Conservation (phyloP, 2,329 filamentous ascomycete species). For the Sclerotinia subarctica region DNA sequence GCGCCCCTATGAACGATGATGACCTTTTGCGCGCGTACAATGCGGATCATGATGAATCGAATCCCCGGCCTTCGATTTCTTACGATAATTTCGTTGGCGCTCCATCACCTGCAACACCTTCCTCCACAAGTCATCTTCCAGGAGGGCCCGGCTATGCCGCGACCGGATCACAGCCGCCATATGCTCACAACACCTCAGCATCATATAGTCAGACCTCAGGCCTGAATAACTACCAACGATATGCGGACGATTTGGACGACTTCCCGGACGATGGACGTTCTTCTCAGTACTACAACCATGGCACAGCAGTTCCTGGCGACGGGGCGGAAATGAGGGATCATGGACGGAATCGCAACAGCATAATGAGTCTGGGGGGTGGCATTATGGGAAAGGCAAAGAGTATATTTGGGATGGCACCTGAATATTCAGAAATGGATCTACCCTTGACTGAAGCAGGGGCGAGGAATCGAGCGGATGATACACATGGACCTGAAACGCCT, state of each 20-base stretch:
- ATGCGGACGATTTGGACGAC: slow-evolving; percentile 84
- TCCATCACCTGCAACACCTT: slow-evolving; percentile 49
- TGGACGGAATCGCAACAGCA: slow-evolving; percentile 80
- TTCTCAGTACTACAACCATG: slow-evolving; percentile 69
- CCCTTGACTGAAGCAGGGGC: slow-evolving; percentile 78
- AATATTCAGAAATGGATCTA: slow-evolving; percentile 97
- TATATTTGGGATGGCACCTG: slow-evolving; percentile 78
- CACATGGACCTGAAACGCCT: slow-evolving; percentile 44
- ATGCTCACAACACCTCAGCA: slow-evolving; percentile 24
- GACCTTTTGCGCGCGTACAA: slow-evolving; percentile 73
- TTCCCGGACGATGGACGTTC: slow-evolving; percentile 74
- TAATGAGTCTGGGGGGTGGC: slow-evolving; percentile 81
- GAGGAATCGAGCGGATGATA: slow-evolving; percentile 45
- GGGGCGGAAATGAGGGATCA: slow-evolving; percentile 48
- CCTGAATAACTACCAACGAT: slow-evolving; percentile 83
- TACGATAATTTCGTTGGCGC: slow-evolving; percentile 93
- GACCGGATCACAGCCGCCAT: slow-evolving; percentile 28
- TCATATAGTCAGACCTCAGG: slow-evolving; percentile 70
- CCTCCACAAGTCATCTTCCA: slow-evolving; percentile 42
- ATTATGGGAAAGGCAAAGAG: slow-evolving; percentile 85
- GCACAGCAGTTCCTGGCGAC: slow-evolving; percentile 58
- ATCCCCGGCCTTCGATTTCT: slow-evolving; percentile 77
- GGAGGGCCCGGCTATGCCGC: slow-evolving; percentile 36
- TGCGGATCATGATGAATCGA: slow-evolving; percentile 55
- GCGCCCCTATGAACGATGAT: slow-evolving; percentile 76